Base-by-base conservation (phyloP, 1,139 yeast species). In the Yamadazyma dendronema region DNA sequence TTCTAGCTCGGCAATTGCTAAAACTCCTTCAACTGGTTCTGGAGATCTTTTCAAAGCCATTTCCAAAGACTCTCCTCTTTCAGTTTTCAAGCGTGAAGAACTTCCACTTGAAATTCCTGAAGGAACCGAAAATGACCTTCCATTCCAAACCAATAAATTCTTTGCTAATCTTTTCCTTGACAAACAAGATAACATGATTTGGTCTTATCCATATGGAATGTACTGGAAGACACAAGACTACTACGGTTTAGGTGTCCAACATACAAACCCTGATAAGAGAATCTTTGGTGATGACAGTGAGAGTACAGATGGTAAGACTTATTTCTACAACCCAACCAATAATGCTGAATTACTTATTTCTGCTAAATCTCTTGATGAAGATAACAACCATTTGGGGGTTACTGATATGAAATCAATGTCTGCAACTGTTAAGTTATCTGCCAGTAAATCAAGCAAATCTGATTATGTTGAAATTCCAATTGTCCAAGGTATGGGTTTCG, bases 161-260 rank as follows among this genome's bases (percentile, higher is more conserved):
- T 88, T 84, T 56, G 83, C 86, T 8, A 89, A 89, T 59, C 63
- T 88, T 55, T 62, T 87, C 42, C 72, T 89, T 17, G 92, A 72
- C 1, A 62, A 65, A 29, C 92, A 85, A 53, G 73, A 75, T 9
- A 62, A 76, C 37, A 83, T 68, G 49, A 75, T 82, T 4, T 87
- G 86, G 82, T 77, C 95, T 1, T 89, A 83, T 51, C 97, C 97
- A 2, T 88, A 86, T 54, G 80, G 88, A 2, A 60, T 88, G 30
- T 86, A 87, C 81, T 80, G 74, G 71, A 52, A 52, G 21, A 67
- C 65, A 7, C 43, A 51, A 26, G 61, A 51, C 33, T 61, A 62
- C 48, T 70, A 67, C 52, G 92, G 90, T 4, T 62, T 88, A 35
- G 95, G 83, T 3, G 69, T 86, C 9, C 77, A 85, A 31, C 89